Evolutionary conservation across 1,139 yeast genomes (phyloP).

Genomic region (Geotrichum citri-aurantii): DNA sequence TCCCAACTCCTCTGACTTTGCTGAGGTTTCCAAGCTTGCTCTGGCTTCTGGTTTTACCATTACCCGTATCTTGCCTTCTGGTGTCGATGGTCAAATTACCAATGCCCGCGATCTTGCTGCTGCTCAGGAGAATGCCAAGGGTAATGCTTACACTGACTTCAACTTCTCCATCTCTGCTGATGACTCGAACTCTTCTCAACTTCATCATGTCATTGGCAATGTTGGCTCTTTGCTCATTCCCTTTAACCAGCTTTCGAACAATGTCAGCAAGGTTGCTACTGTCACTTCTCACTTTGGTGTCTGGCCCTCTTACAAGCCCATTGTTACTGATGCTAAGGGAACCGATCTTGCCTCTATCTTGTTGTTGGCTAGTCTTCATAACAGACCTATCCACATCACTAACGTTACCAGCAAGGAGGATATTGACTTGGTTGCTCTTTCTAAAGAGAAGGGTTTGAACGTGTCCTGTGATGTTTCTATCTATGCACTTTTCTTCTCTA

Average conservation of each 20-base stretch:
- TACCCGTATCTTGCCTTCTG: slow-evolving; percentile 72
- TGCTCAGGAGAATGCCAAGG: slow-evolving; percentile 43
- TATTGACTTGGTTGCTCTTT: slow-evolving; percentile 74
- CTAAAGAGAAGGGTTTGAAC: slow-evolving; percentile 71
- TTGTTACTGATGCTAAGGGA: slow-evolving; percentile 86
- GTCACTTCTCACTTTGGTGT: slow-evolving; percentile 72
- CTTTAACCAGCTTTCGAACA: slow-evolving; percentile 61
- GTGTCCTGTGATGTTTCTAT: slow-evolving; percentile 92
- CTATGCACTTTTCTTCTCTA: slow-evolving; percentile 69
- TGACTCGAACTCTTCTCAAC: slow-evolving; percentile 56
- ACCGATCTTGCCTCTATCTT: slow-evolving; percentile 88
- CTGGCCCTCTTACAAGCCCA: slow-evolving; percentile 84
- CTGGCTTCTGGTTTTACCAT: slow-evolving; percentile 86
- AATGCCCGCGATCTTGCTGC: slow-evolving; percentile 60
- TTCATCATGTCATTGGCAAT: slow-evolving; percentile 55
- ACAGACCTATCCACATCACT: slow-evolving; percentile 81
- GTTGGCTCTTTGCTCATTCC: slow-evolving; percentile 82
- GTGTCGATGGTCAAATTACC: slow-evolving; percentile 57
- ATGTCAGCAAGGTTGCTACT: slow-evolving; percentile 59
- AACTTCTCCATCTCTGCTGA: slow-evolving; percentile 81
- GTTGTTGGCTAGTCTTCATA: slow-evolving; percentile 82
- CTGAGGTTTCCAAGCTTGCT: slow-evolving; percentile 62
- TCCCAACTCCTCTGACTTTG: slow-evolving; percentile 48
- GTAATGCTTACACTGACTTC: slow-evolving; percentile 69
- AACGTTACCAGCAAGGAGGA: slow-evolving; percentile 80